Percentiles rank a stretch among this genome's conserved stretches.
Conservation (phyloP, 208 protist genomes). For the Leishmania lainsoni region DNA sequence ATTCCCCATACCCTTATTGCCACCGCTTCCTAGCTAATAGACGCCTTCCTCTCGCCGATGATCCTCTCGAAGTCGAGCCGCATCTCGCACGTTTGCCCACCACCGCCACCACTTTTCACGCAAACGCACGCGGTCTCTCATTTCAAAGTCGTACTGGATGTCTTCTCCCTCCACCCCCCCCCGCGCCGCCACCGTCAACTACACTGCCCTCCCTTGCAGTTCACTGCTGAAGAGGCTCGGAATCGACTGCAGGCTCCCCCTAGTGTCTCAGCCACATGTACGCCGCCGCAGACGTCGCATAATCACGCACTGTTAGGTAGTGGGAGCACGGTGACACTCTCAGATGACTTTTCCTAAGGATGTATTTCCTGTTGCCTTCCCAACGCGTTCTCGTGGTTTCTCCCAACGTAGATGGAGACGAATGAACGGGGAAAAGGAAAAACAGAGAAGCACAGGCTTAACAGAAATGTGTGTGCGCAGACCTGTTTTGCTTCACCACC, state of each 20-base stretch:
- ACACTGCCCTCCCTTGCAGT: background rate
- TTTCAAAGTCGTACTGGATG: background rate
- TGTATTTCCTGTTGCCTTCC: too few relatives aligned
- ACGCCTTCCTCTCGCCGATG: background rate
- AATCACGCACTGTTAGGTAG: background rate
- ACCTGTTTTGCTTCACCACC: background rate
- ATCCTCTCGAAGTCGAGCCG: background rate
- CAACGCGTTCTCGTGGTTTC: background rate
- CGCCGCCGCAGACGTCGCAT: background rate
- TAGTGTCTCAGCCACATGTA: background rate
- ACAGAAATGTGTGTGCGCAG: background rate
- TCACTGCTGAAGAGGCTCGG: background rate
- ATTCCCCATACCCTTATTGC: background rate
- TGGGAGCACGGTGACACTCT: background rate
- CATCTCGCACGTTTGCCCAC: background rate
- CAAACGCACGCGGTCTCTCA: background rate
- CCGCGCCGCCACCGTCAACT: background rate
- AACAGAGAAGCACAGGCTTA: background rate
- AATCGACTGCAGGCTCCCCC: background rate
- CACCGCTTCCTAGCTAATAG: conserved; percentile 1
- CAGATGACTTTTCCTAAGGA: too few relatives aligned
- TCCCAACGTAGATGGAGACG: background rate
- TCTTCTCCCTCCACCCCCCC: background rate
- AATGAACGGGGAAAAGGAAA: background rate
- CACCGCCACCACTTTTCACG: background rate